phyloP scores from a whole-genome alignment of 768 basidiomycete species.

The Leucosporidium yakuticum region DNA sequence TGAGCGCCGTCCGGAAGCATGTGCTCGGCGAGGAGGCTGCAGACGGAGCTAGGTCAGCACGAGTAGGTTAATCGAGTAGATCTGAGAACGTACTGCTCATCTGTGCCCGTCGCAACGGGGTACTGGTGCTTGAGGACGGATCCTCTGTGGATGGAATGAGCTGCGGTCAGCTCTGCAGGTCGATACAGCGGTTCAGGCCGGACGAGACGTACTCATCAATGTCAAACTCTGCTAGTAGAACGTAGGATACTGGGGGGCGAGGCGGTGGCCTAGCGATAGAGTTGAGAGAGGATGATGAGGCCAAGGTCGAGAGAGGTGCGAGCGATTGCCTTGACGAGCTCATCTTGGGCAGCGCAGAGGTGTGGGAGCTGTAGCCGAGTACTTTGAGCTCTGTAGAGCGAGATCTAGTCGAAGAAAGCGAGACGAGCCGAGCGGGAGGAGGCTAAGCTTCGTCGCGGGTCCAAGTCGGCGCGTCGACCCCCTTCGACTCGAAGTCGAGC shows the following conservation, averaged over 20 bases:
- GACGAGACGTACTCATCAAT: slow-evolving; percentile 57
- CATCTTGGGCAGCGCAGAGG: neutral
- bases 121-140: slow-evolving; percentile 93
- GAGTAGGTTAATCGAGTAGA: neutral
- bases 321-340: neutral
- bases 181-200: too few species aligned
- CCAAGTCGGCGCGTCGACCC: neutral
- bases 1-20: slow-evolving; percentile 99
- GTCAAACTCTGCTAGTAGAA: slow-evolving; percentile 97
- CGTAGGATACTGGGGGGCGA: slow-evolving; percentile 49
- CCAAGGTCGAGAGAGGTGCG: neutral
- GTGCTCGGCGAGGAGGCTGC: slow-evolving; percentile 83
- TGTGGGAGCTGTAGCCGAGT: neutral
- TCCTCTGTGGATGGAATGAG: slow-evolving; percentile 46
- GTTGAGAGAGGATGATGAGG: neutral
- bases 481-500: neutral
- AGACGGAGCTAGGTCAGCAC: neutral
- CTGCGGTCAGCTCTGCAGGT: too few species aligned
- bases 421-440: neutral
- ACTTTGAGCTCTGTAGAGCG: neutral
- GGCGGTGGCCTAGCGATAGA: neutral
- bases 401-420: neutral
- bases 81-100: slow-evolving; percentile 68
- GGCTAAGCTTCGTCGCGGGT: neutral
- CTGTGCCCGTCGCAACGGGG: slow-evolving; percentile 85